These are phyloP conservation scores for Tuber brumale DNA, from an alignment of 495 filamentous ascomycete genomes.

Conservation along the genomic window DNA sequence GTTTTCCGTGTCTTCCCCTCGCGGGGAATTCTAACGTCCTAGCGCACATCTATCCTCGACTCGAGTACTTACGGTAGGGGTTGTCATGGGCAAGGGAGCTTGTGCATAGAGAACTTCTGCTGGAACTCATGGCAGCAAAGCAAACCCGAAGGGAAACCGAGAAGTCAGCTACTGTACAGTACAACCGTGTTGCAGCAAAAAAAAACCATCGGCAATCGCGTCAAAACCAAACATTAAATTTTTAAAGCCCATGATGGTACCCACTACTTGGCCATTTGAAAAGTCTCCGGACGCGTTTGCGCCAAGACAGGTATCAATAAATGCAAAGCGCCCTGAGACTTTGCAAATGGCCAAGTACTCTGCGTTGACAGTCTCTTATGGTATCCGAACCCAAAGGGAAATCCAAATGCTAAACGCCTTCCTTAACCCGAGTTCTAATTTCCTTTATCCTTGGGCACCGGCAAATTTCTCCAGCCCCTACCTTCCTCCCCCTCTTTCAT, in stretches of 20 bases:
- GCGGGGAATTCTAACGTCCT: not conserved
- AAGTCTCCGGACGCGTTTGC: no score
- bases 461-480: slow-evolving; percentile 51
- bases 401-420: not conserved
- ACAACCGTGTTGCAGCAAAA: not conserved
- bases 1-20: not conserved
- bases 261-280: not conserved
- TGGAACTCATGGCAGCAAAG: not conserved
- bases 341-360: no score
- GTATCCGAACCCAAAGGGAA: not conserved
- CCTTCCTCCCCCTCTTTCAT: slow-evolving; percentile 52
- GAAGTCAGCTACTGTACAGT: not conserved
- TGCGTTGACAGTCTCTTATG: not conserved
- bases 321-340: no score
- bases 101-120: not conserved
- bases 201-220: not conserved
- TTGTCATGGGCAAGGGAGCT: not conserved
- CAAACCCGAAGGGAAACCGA: not conserved
- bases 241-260: not conserved
- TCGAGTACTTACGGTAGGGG: not conserved
- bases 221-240: not conserved
- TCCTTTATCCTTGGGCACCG: slow-evolving; percentile 27
- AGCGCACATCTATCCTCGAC: not conserved
- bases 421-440: not conserved
- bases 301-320: no score